phyloP scores from a whole-genome alignment of 2,329 filamentous ascomycete genomes.

The Coniella vitis region DNA sequence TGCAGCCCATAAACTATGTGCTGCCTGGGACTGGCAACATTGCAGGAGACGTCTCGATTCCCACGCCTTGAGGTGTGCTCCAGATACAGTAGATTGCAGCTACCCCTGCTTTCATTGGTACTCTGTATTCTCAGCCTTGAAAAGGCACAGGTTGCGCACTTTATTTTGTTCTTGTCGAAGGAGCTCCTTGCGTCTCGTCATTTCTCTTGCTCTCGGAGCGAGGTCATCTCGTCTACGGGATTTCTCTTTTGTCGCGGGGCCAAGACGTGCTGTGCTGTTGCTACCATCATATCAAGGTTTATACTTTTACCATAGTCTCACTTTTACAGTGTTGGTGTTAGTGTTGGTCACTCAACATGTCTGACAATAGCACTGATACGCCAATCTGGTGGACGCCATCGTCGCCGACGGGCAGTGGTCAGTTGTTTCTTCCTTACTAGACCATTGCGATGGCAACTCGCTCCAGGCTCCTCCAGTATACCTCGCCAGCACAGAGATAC shows the following conservation, averaged over 20 bases:
- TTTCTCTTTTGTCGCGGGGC: not conserved
- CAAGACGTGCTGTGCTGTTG: no score
- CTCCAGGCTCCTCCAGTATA: no score
- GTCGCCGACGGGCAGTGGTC: constrained; percentile 3
- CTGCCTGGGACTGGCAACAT: not conserved
- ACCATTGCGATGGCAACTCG: not conserved
- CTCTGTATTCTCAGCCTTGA: not conserved
- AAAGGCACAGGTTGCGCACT: constrained; percentile 1
- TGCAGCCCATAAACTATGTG: not conserved
- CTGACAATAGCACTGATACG: constrained; percentile 8
- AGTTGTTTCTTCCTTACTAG: not conserved
- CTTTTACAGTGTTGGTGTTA: no score
- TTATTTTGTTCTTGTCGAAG: not conserved
- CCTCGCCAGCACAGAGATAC: no score
- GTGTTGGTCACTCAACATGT: not conserved
- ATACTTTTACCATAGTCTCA: no score
- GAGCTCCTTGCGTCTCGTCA: not conserved
- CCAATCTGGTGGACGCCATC: constrained; percentile 9
- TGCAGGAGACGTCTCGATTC: not conserved
- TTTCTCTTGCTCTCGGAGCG: not conserved
- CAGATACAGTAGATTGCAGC: constrained; percentile 1
- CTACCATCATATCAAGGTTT: not conserved
- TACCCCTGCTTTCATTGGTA: constrained; percentile 8
- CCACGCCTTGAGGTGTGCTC: not conserved
- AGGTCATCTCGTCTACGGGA: no score